Base-by-base conservation (phyloP, 371 early-diverging fungal genomes). In the Neoconidiobolus thromboides region DNA sequence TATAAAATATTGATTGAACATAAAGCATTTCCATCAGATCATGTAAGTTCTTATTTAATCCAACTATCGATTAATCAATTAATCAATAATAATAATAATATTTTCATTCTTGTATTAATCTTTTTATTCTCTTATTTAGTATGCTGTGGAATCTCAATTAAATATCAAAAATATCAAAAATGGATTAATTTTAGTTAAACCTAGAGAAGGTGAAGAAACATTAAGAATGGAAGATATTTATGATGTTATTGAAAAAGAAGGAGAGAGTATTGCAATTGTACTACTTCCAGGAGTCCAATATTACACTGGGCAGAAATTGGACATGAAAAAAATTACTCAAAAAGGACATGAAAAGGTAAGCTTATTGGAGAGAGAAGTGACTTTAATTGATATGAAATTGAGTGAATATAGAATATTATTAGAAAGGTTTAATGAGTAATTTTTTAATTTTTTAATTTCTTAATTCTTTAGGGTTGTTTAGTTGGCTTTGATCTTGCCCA, bases 401-500 rank as follows among this genome's bases (percentile, higher is more conserved):
- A 26, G 26, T 26, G 26, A 26, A 26, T 26, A 26, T 26, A 26
- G 26, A 26, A 26, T 26, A 26, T 26, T 26, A 26, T 26, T 26
- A 26, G 26, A 26, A 26, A 26, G 26, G 26, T 26, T 26, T 26
- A 26, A 26, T 26, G 26, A 26, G 26, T 26, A 26, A 26, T 26
- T 26, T 26, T 26, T 26, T 26, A 26, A 26, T 26, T 26, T 26
- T 26, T 26, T 26, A 26, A 26, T 26, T 26, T 26, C 26, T 26
- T 44, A 10, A 55, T 12, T 9, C 38, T 51, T 26, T 60, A 82
- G 81, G 93, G 92, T 0, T 91, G 91, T 62, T 64, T 88, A 44
- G 93, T 93, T 2, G 97, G 95, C 1, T 93, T 85, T 76, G 96
- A 97, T 72, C 75, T 97, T 58, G 95, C 96, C 0, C 97, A 97